Base-by-base conservation (phyloP, 73 alveolate genomes). In the Tetrahymena elliotti region DNA sequence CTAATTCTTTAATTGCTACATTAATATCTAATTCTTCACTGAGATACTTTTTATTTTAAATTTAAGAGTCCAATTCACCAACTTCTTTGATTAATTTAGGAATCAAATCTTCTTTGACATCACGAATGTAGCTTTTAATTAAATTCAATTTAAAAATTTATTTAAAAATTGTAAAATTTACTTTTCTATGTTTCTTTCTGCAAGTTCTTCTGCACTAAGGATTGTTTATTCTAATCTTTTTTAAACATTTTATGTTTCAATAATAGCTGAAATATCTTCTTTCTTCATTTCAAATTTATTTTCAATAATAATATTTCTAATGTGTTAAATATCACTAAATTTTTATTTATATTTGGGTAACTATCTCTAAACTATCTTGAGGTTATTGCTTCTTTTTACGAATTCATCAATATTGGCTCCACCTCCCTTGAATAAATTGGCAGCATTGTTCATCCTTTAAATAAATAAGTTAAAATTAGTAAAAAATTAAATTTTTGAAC, bases 401-500 rank as follows among this genome's bases (percentile, higher is more conserved):
- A 96, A 97, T 37, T 97, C 98, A 84, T 97, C 98, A 39, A 97
- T 97, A 88, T 94, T 94, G 3, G 97, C 41, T 15, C 97, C 94
- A 10, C 95, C 93, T 37, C 96, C 93, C 84, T 96, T 96, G 24
- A 94, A 93, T 24, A 68, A 68, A 11, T 68, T 68, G 10, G 88
- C 38, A 2, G 88, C 88, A 24, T 68, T 68, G 18, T 68, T 68
- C 88, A 68, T 68, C 88, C 88, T 68, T 68, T 3, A 68, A 10
- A 24, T n/a, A 18, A 18, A 68, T 0, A 24, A n/a, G n/a, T n/a
- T n/a, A 68, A 27, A 27, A 6, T 68, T 68, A 24, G 11, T 68
- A 1, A 7, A 18, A 31, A 24, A 18, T 68, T 18, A 3, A 12
- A 96, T 83, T 7, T 4, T 53, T 31, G 97, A 68, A 68, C 93